Evolutionary conservation across 306 rosid genomes (phyloP), one percentile per base, ranked within the genome.

Genomic region (Quercus aquifolioides): DNA sequence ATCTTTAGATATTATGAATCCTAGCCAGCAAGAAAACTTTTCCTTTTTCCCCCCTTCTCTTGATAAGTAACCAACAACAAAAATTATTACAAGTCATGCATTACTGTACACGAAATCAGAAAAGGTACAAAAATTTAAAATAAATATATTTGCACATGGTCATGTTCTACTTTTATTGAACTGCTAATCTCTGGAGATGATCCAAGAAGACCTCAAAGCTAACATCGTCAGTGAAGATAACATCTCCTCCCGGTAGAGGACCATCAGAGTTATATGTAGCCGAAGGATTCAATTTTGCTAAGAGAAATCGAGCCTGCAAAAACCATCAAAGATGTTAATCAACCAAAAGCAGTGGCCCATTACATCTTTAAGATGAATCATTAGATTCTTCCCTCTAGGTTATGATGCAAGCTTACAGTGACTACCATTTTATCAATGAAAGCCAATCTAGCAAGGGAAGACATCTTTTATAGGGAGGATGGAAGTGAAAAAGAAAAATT

Each of bases 171-270:
- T 74, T 74, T 82, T 78, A 95, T 82, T 95, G 98, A 90, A 93
- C 97, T 7, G 91, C 97, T 88, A 95, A 83, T 93, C 99, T 95
- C 87, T 93, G 97, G 35, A 95, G 94, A 88, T 95, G 99, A 81
- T 95, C 98, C 78, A 93, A 82, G 88, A 95, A 95, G 71, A 95
- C 98, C 83, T 95, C 98, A 79, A 95, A 95, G 83, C 99, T 87
- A 72, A 95, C 99, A 76, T 95, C 99, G 55, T 95, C 99, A 0
- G 99, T 95, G 56, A 95, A 95, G 79, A 95, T 91, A 69, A 95
- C 63, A 85, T 95, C 99, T 58, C 98, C 98, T 65, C 99, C 99
- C 0, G 96, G 92, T 72, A 84, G 79, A 10, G 97, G 76, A 83
- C 84, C 88, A 25, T 91, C 97, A 1, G 90, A 85, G 89, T 86